phyloP scores from a whole-genome alignment of 352 stramenopile species.

The Pythium phragmitis region DNA sequence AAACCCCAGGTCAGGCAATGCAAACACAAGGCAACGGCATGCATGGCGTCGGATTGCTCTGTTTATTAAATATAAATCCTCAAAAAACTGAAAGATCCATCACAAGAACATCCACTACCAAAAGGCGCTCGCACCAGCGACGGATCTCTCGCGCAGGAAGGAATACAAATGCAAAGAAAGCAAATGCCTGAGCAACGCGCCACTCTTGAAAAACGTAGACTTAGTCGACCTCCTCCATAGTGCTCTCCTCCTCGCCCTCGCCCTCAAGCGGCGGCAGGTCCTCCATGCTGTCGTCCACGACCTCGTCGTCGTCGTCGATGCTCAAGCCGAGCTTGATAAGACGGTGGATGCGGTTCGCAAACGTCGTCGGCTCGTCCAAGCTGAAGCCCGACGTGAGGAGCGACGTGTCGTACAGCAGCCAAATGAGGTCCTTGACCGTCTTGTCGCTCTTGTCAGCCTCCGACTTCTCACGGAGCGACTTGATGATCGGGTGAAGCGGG shows the following conservation, averaged over 20 bases:
- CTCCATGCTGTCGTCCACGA: conserved; percentile 93
- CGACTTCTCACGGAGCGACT: conserved; percentile 97
- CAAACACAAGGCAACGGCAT: background rate
- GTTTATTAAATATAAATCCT: conserved; percentile 73
- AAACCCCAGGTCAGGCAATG: background rate
- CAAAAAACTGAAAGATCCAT: conserved; percentile 43
- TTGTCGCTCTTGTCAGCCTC: conserved; percentile 99
- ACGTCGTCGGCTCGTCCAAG: conserved; percentile 98
- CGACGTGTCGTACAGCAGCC: conserved; percentile 99
- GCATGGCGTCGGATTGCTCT: conserved; percentile 26
- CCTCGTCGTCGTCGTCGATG: conserved; percentile 98
- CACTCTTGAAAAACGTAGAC: background rate
- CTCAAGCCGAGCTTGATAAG: conserved; percentile 99
- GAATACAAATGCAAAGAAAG: conserved; percentile 12
- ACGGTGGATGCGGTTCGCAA: conserved; percentile 98
- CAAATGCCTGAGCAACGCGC: background rate
- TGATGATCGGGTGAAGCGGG: conserved; percentile 98
- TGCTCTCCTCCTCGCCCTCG: conserved; percentile 95
- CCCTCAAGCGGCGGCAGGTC: conserved; percentile 97
- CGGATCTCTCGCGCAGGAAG: conserved; percentile 9
- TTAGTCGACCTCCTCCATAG: conserved; percentile 99
- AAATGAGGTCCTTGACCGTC: conserved; percentile 99
- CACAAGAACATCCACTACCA: conserved; percentile 21
- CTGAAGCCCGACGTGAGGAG: conserved; percentile 99
- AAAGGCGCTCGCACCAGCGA: conserved; percentile 4